Evolutionary conservation across 2,329 filamentous ascomycete species (phyloP), one percentile per base, ranked within the genome.

Genomic region (Xylaria sp.): DNA sequence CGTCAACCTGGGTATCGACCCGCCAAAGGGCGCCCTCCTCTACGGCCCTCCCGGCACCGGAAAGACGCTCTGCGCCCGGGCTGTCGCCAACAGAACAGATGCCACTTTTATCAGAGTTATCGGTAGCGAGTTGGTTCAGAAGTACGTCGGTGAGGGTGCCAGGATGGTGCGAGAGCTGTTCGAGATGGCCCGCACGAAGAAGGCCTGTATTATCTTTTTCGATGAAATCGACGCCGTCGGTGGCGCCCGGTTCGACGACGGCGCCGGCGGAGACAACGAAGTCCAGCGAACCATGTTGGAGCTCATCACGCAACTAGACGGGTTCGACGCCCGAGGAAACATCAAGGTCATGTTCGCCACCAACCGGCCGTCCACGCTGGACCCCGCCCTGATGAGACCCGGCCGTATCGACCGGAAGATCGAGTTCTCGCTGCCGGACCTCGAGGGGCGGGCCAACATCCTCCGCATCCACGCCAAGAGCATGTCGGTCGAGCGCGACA

Each of bases 331-430:
- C 44, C 84, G 93, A 73, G 93, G 93, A 72, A 97, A 97, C 76
- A 97, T 97, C 82, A 97, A 97, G 78, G 93, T 97, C 75, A 97
- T 97, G 93, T 97, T 97, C 70, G 93, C 93, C 54, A 97, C 93
- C 71, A 97, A 97, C 82, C 84, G 93, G 73, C 93, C 93, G 2
- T 96, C 92, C 3, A 97, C 93, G 3, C 82, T 97, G 50, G 93
- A 97, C 71, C 93, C 93, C n/a, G 93, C 93, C 2, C 82, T 97
- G 61, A 97, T 97, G 92, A 85, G 93, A 78, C 93, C 93, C 9
- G 93, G 93, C 26, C 92, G 93, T 83, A 97, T 97, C 69, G 93
- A 97, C 74, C 86, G 94, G 69, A 99, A 99, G 83, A 99, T 99
- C 67, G 94, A 99, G 76, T 99, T 99, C 79, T 93, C 92, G 1